Conservation (phyloP, 2,329 filamentous ascomycete genomes). For the Fusarium anguioides region DNA sequence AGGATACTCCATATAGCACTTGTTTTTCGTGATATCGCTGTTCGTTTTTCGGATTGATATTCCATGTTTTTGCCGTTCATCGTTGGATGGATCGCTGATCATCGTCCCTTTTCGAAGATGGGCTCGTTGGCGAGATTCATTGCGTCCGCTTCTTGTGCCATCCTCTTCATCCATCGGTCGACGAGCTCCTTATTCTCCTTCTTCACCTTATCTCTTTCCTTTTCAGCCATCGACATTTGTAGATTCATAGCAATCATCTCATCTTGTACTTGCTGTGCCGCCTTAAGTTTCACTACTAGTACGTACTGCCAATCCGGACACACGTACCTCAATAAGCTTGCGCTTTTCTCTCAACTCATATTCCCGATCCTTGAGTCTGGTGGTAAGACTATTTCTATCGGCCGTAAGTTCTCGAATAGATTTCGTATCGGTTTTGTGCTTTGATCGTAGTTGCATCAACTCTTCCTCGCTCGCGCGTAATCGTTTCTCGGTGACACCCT, state of each 20-base stretch:
- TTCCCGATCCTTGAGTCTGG: constrained; percentile 80
- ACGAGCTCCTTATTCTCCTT: constrained; percentile 90
- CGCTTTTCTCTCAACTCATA: constrained; percentile 88
- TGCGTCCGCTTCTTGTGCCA: constrained; percentile 85
- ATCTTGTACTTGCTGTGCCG: constrained; percentile 80
- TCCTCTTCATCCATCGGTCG: constrained; percentile 89
- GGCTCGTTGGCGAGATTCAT: constrained; percentile 79
- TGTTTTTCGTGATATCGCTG: constrained; percentile 34
- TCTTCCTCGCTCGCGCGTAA: constrained; percentile 72
- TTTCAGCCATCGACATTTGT: constrained; percentile 87
- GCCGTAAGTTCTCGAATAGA: constrained; percentile 70
- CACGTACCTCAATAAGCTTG: constrained; percentile 78
- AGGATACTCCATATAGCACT: constrained; percentile 49
- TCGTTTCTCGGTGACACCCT: constrained; percentile 72
- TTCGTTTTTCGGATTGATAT: constrained; percentile 4
- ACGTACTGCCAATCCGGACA: neutral
- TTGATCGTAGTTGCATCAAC: constrained; percentile 70
- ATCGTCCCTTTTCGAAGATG: constrained; percentile 48
- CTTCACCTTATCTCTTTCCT: constrained; percentile 76
- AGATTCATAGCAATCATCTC: constrained; percentile 90
- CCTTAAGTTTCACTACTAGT: constrained; percentile 20
- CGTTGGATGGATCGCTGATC: constrained; percentile 1
- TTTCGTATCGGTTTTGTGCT: constrained; percentile 68
- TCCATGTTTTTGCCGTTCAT: constrained; percentile 1
- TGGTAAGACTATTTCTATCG: constrained; percentile 70